phyloP scores from a whole-genome alignment of 1,284 basidiomycete species.

The Xanthoconium separans region DNA sequence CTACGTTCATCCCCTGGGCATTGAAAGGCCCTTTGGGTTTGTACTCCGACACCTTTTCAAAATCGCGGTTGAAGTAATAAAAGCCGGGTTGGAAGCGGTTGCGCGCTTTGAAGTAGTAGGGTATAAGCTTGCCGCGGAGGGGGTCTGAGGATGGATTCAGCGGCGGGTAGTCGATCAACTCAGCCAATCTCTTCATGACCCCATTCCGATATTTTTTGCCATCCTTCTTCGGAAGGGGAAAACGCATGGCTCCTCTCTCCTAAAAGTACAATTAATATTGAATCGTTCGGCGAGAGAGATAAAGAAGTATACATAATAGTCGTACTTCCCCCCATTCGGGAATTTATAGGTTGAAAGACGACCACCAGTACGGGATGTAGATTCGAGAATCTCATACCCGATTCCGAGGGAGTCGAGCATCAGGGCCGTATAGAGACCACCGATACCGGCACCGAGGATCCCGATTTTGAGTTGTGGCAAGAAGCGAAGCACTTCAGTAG shows the following conservation, averaged over 20 bases:
- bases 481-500: not conserved
- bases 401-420: constrained; percentile 35
- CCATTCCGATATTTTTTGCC: constrained; percentile 15
- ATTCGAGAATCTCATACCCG: constrained; percentile 36
- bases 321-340: constrained; percentile 10
- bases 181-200: constrained; percentile 32
- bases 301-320: constrained; percentile 14
- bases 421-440: constrained; percentile 38
- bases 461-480: constrained; percentile 5
- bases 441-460: constrained; percentile 28
- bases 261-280: not conserved
- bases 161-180: constrained; percentile 21
- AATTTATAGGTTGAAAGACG: constrained; percentile 38
- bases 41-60: not conserved
- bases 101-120: constrained; percentile 5
- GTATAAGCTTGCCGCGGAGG: constrained; percentile 11
- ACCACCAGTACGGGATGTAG: constrained; percentile 29
- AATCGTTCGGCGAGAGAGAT: not conserved
- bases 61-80: constrained; percentile 15
- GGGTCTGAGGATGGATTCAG: constrained; percentile 10
- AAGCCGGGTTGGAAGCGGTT: constrained; percentile 4
- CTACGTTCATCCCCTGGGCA: constrained; percentile 12
- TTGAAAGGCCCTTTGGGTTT: constrained; percentile 2
- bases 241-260: constrained; percentile 37
- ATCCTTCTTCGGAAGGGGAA: constrained; percentile 18